Evolutionary conservation across 1,139 yeast genomes (phyloP).

Genomic region (Pichia sp.): DNA sequence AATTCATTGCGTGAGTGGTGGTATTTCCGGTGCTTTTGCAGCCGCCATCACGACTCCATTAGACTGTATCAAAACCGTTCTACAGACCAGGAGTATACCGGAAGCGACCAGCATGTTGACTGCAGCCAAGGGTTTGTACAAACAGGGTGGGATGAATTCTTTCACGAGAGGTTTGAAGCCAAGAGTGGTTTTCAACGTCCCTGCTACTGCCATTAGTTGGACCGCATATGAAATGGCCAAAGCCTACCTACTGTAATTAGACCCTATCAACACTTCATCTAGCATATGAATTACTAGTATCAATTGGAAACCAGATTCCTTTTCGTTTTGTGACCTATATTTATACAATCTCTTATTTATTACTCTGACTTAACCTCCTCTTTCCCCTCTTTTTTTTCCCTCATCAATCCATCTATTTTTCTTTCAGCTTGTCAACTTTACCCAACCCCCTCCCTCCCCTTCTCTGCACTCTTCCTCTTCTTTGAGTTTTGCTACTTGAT

Average conservation of each 20-base stretch:
- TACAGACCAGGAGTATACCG: constrained; percentile 71
- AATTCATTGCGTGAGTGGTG: constrained; percentile 91
- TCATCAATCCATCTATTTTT: not conserved
- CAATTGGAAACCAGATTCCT: not conserved
- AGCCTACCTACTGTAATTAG: constrained; percentile 42
- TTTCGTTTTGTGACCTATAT: not conserved
- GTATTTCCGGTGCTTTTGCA: constrained; percentile 91
- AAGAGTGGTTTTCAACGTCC: constrained; percentile 87
- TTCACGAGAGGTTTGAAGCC: constrained; percentile 87
- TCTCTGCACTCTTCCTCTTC: too few relatives aligned
- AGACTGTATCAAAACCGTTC: constrained; percentile 88
- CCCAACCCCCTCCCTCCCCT: not conserved
- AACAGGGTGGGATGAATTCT: constrained; percentile 63
- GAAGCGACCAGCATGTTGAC: constrained; percentile 63
- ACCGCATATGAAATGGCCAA: constrained; percentile 98
- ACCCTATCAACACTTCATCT: not conserved
- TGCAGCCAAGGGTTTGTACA: constrained; percentile 68
- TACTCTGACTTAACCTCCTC: not conserved
- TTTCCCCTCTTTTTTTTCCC: not conserved
- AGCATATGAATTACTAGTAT: not conserved
- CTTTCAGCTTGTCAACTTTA: not conserved
- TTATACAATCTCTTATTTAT: not conserved
- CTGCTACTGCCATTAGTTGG: constrained; percentile 97
- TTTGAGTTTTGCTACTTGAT: constrained; percentile 1
- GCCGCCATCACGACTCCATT: constrained; percentile 96